Base-by-base conservation (phyloP, 2,329 filamentous ascomycete genomes). In the Aspergillus hiratsukae region DNA sequence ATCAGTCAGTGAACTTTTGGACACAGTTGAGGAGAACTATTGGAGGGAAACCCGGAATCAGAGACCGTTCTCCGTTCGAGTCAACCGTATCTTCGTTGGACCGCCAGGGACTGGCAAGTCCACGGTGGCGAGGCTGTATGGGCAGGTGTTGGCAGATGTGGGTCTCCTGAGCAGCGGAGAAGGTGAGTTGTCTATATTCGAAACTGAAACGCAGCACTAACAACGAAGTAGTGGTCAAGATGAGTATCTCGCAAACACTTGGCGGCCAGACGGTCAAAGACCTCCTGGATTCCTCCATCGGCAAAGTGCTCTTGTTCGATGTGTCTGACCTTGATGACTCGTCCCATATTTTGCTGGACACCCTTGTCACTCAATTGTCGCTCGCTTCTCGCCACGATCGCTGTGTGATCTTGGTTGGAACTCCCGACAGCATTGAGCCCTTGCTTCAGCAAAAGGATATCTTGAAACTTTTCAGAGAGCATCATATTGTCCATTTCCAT, bases 101-200 rank as follows among this genome's bases (percentile, higher is more conserved):
- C 60, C 61, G 5, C 51, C 55, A n/a, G 63, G 63, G 2, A 64
- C 63, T 3, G 63, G 63, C 9, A 65, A 65, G 49, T 61, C 55
- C 21, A 63, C 63, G 8, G 63, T 63, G n/a, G 62, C 62, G 10
- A 52, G 57, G 25, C 43, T 65, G 14, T 65, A 65, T 48, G 61
- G 58, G 4, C 52, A 57, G 35, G 58, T 64, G 23, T 35, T 64
- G 35, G 58, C 60, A 6, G 62, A 64, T 21, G 43, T 64, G 45
- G 63, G 58, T 17, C 31, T 64, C 3, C 49, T 64, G 23, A 54
- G 25, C 11, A 55, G n/a, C 10, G 49, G 55, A 8, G 57, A 63
- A 28, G 59, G 60, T 60, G 31, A 45, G 55, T 53, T 27, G 10
- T 48, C 23, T 8, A 43, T 19, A 7, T 11, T 23, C 1, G 2